Conservation (phyloP, 495 filamentous ascomycete species). For the Glonium stellatum region DNA sequence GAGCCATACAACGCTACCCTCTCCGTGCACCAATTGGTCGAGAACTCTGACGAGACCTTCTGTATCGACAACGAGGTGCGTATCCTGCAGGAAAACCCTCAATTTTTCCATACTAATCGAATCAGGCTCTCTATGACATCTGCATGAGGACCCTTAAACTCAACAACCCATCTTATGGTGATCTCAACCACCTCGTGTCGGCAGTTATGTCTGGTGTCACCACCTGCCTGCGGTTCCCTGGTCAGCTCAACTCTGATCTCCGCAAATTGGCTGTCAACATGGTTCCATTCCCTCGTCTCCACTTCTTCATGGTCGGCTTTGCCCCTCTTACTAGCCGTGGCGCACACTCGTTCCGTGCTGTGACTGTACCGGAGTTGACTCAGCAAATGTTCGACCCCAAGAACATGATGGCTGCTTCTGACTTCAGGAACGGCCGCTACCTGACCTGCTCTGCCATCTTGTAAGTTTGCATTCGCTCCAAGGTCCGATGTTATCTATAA, state of each 20-base stretch:
- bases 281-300: slow-evolving; percentile 99
- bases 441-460: slow-evolving; percentile 99
- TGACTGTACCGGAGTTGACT: slow-evolving; percentile 96
- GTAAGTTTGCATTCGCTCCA: slow-evolving; percentile 29
- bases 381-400: slow-evolving; percentile 99
- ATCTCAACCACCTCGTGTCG: slow-evolving; percentile 98
- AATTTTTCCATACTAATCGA: slow-evolving; percentile 21
- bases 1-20: slow-evolving; percentile 99
- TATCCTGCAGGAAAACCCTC: not conserved
- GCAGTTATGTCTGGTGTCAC: slow-evolving; percentile 99
- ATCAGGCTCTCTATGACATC: slow-evolving; percentile 95
- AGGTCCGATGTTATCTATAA: not conserved
- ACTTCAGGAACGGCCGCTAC: slow-evolving; percentile 99
- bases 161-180: slow-evolving; percentile 94
- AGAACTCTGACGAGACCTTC: slow-evolving; percentile 99
- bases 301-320: slow-evolving; percentile 99
- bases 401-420: slow-evolving; percentile 99
- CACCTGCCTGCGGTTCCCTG: slow-evolving; percentile 97
- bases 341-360: slow-evolving; percentile 89
- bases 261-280: slow-evolving; percentile 99
- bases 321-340: slow-evolving; percentile 96
- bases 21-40: slow-evolving; percentile 97
- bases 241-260: slow-evolving; percentile 99
- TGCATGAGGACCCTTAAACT: slow-evolving; percentile 99
- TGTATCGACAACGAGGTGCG: slow-evolving; percentile 98